These are phyloP conservation scores for Dittrichia graveolens DNA, from an alignment of 129 eudicot species.

Conservation along the genomic window DNA sequence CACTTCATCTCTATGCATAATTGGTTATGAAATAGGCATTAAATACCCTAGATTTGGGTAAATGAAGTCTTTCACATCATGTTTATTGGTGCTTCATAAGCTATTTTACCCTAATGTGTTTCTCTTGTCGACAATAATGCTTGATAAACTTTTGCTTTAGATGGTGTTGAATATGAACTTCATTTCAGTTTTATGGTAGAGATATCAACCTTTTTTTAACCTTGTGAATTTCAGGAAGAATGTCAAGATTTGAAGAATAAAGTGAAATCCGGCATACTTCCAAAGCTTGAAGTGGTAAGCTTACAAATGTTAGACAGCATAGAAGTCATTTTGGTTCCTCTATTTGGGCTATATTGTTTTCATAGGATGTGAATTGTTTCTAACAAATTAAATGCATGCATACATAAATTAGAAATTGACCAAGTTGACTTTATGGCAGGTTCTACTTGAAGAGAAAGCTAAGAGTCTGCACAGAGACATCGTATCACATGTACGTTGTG, in stretches of 20 bases:
- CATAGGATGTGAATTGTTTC: neutral
- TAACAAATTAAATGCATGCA: neutral
- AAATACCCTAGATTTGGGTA: no score
- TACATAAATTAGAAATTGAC: slow-evolving; percentile 10
- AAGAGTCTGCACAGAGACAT: slow-evolving; percentile 63
- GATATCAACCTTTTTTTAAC: slow-evolving; percentile 11
- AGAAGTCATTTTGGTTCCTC: neutral
- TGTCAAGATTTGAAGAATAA: slow-evolving; percentile 62
- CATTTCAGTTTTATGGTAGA: neutral
- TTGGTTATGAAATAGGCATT: no score
- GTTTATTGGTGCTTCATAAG: no score
- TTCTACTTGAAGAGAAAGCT: slow-evolving; percentile 68
- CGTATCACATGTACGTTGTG: slow-evolving; percentile 51
- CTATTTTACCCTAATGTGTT: no score
- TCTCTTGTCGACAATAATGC: neutral
- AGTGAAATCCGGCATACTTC: slow-evolving; percentile 53
- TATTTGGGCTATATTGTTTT: neutral
- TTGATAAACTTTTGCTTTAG: neutral
- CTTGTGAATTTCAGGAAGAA: slow-evolving; percentile 56
- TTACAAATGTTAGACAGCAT: neutral
- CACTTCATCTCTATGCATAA: neutral
- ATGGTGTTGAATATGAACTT: neutral
- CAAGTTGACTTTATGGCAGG: slow-evolving; percentile 47
- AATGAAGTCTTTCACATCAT: no score
- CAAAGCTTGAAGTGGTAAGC: slow-evolving; percentile 73